Base-by-base conservation (phyloP, 371 early-diverging fungal genomes). In the Rhizopus delemar region DNA sequence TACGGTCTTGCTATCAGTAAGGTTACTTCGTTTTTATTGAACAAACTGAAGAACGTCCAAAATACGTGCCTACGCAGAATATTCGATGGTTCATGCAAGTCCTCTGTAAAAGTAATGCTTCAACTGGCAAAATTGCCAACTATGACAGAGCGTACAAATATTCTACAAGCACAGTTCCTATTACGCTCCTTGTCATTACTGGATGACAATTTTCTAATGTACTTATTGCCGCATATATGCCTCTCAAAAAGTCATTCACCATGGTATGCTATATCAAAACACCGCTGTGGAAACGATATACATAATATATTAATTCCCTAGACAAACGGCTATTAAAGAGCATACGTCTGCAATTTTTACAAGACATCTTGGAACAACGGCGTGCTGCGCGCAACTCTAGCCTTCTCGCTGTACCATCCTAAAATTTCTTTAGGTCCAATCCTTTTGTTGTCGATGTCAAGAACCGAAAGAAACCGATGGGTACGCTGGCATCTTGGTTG, bases 1-100 rank as follows among this genome's bases (percentile, higher is more conserved):
- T 64, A 64, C 16, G 64, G 54, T 35, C 54, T 64, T 13, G 64
- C 59, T 35, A 60, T 60, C 32, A 53, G 43, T 32, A 53, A 33
- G 41, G 31, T 29, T 28, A 8, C 34, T 1, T 28, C 43, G 15
- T 2, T 32, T 13, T 3, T 32, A 12, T 13, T 35, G 50, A 1
- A 52, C 6, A 16, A 52, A 52, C 36, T 60, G 12, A 48, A 60
- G 32, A 13, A 13, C 34, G 12, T 15, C 16, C 61, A 60, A 46
- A 55, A 60, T 35, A 35, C 53, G 9, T 60, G 36, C 33, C n/a
- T 60, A 16, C 39, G 55, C 31, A 9, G 50, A 32, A 60, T 60
- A 2, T 60, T 53, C 46, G 54, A 54, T 33, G 54, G 34, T 34
- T 39, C 35, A 15, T 28, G 46, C 43, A 33, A 29, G 15, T 53